Conservation (phyloP, 192 early-diverging fungal genomes). For the Entomortierella lignicola region DNA sequence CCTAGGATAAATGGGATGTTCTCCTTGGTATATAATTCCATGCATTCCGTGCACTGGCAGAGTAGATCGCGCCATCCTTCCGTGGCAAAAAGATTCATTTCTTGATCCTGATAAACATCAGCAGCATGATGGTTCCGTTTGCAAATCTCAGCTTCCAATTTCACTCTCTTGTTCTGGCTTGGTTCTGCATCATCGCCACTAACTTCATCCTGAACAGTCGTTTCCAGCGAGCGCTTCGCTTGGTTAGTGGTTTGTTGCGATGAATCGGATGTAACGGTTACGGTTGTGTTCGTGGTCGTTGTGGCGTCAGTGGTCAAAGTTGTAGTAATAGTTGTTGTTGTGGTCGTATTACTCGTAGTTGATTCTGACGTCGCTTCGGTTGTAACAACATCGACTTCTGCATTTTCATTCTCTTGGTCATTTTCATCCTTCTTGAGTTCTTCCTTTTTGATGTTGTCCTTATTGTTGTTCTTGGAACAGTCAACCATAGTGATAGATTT, state of each 20-base stretch:
- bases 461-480: constrained; percentile 31
- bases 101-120: constrained; percentile 54
- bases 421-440: constrained; percentile 3
- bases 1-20: constrained; percentile 64
- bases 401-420: not conserved
- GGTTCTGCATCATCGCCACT: constrained; percentile 9
- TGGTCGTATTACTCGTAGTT: too few species aligned
- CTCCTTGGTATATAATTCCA: constrained; percentile 57
- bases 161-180: constrained; percentile 30
- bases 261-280: not conserved
- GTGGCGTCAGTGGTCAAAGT: not conserved
- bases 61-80: constrained; percentile 80
- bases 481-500: constrained; percentile 42
- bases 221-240: constrained; percentile 30
- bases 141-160: constrained; percentile 20
- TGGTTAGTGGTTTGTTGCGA: not conserved
- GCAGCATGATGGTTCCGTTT: constrained; percentile 30
- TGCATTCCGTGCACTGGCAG: constrained; percentile 77
- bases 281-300: constrained; percentile 5
- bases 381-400: constrained; percentile 12
- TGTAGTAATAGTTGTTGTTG: not conserved
- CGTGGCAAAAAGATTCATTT: constrained; percentile 73
- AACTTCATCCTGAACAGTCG: constrained; percentile 1
- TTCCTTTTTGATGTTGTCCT: too few species aligned
- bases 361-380: too few species aligned